A percentile compares a stretch with the other conserved stretches of the same genome.
These are phyloP conservation scores for Penicillium sp. DNA, from an alignment of 2,329 filamentous ascomycete genomes.

Conservation along the genomic window DNA sequence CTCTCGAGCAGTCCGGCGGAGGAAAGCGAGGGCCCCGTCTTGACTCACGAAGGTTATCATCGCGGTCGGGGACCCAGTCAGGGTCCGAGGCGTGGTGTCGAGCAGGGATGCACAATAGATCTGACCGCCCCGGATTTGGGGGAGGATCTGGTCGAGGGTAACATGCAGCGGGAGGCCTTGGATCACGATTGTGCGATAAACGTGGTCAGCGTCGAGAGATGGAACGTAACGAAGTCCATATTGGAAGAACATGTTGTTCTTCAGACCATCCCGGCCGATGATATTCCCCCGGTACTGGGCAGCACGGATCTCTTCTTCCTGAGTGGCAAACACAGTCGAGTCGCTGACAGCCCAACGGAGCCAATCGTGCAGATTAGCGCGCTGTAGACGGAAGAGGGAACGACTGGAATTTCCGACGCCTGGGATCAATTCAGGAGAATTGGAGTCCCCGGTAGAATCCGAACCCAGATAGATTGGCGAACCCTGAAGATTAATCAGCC, in stretches of 20 bases:
- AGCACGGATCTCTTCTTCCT: background rate
- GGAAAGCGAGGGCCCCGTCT: slow-evolving; percentile 9
- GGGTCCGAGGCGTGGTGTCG: slow-evolving; percentile 4
- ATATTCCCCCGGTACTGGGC: background rate
- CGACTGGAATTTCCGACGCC: background rate
- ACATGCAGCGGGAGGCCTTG: slow-evolving; percentile 1
- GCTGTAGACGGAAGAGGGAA: background rate
- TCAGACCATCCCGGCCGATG: background rate
- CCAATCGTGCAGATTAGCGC: background rate
- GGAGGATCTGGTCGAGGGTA: slow-evolving; percentile 7
- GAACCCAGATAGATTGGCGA: background rate
- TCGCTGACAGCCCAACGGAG: slow-evolving; percentile 1
- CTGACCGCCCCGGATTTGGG: slow-evolving; percentile 6
- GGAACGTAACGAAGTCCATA: slow-evolving; percentile 13
- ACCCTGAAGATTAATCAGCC: background rate
- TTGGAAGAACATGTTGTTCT: slow-evolving; percentile 4
- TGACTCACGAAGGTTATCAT: slow-evolving; percentile 7
- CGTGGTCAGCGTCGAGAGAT: background rate
- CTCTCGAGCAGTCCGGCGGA: slow-evolving; percentile 2
- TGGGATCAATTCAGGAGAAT: background rate
- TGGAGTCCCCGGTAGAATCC: background rate
- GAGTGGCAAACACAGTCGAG: slow-evolving; percentile 1
- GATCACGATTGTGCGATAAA: slow-evolving; percentile 8
- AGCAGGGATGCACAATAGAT: slow-evolving; percentile 7
- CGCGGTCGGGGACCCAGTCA: slow-evolving; percentile 6